Evolutionary conservation across 352 stramenopile genomes (phyloP), one percentile per base, ranked within the genome.

Genomic region (Phytophthora pseudosyringae): DNA sequence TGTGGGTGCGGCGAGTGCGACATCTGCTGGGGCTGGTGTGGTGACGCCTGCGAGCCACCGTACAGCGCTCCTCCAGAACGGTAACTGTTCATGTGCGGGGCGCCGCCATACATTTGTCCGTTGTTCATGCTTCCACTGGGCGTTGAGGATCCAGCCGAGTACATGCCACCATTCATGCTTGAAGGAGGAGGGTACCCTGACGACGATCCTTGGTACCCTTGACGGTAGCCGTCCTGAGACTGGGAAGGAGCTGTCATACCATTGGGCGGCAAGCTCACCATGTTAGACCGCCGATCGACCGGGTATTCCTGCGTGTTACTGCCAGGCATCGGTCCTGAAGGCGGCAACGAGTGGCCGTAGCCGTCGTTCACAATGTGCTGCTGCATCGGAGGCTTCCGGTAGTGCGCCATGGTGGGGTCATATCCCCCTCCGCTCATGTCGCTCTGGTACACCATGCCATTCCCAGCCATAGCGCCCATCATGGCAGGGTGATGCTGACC

Each of bases 341-440:
- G 60, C 10, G 73, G 73, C 36, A 87, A 58, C 29, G 71, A 58
- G 50, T 86, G 73, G 1, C 69, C 73, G 48, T 89, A 91, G 29
- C 68, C 62, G 57, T 67, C 71, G 59, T 53, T 62, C 39, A 69
- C 60, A n/a, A 71, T 39, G 12, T 79, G 72, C 43, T 73, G 67
- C 40, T 76, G 71, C 67, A 75, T 75, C 7, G 60, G 41, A 41
- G 67, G 48, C 41, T 87, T 87, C 41, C 78, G 63, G 64, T 85
- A 85, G 47, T 85, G 78, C 3, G 49, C 64, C 71, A 78, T 85
- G 3, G 71, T 80, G 15, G 78, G 78, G 58, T 86, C 78, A 56
- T 86, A 88, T 15, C 74, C 67, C 9, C 70, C 67, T 4, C 57
- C 58, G n/a, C 75, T 71, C 71, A 83, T 80, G 26, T 83, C 78